Evolutionary conservation across 108 stramenopile species (phyloP), one percentile per base, ranked within the genome.

Genomic region (Licmophora abbreviata): DNA sequence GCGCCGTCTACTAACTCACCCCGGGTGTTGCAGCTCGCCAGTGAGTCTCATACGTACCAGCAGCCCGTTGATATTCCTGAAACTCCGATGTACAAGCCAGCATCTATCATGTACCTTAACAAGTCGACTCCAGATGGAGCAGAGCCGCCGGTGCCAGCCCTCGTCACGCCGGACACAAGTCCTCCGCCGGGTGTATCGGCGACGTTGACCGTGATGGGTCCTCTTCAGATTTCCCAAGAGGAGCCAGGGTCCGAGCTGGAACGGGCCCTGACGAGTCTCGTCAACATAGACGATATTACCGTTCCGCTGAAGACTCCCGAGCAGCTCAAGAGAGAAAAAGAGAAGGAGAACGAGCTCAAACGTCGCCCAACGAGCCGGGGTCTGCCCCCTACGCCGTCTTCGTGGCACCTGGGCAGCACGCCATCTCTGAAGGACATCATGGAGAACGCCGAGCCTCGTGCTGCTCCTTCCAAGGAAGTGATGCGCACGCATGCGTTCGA

Each of bases 401-500:
- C 12, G 23, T 51, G 51, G 40, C 24, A 65, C 20, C 11, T 52
- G 7, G 57, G 49, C 15, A 14, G 10, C 8, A 43, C 45, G 14
- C 23, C 50, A 18, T 14, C 57, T 3, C 30, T 58, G 40, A 23
- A 14, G 7, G 51, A 37, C 20, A 52, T 59, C 36, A 32, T 59
- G 32, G 29, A 48, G 23, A 15, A n/a, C 24, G 4, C 38, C 6
- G 51, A 37, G 21, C 38, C 7, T 1, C 52, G 36, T n/a, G 43
- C 2, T 22, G 2, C 53, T 17, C 64, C 64, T 5, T 1, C 48
- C 0, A 34, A 48, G 38, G 50, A 65, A 33, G 42, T 58, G 2
- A 65, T 65, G 64, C 15, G 42, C 20, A 42, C 48, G 11, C 44
- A 50, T 51, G 56, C 54, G 22, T 56, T 64, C 45, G 32, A 64